Evolutionary conservation across 2,329 filamentous ascomycete species (phyloP).

Genomic region (Corynespora cassiicola): DNA sequence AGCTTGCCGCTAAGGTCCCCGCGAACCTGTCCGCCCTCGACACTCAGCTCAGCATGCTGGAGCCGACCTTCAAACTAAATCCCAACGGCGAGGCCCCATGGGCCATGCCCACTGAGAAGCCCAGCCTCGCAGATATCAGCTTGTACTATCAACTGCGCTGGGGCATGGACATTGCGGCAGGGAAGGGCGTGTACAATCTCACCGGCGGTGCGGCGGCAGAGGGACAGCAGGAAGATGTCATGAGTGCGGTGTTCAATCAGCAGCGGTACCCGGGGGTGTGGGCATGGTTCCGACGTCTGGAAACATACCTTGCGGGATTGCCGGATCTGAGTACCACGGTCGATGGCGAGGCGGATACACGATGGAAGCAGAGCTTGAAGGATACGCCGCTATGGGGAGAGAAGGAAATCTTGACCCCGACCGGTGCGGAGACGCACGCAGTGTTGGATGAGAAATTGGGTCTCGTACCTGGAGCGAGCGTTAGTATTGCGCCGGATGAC

Average conservation of each 20-base stretch:
- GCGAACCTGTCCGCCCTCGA: constrained; percentile 46
- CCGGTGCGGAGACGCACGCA: constrained; percentile 26
- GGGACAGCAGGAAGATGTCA: constrained; percentile 14
- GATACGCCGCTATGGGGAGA: constrained; percentile 3
- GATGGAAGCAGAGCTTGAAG: constrained; percentile 16
- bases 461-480: constrained; percentile 32
- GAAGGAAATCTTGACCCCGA: constrained; percentile 36
- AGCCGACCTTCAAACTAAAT: constrained; percentile 42
- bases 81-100: constrained; percentile 29
- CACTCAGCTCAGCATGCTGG: constrained; percentile 44
- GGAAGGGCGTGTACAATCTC: constrained; percentile 42
- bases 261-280: constrained; percentile 44
- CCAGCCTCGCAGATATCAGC: constrained; percentile 45
- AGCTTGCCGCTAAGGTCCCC: constrained; percentile 48
- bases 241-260: constrained; percentile 43
- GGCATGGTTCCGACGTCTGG: constrained; percentile 44
- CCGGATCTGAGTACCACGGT: constrained; percentile 30
- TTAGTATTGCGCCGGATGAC: constrained; percentile 49
- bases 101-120: constrained; percentile 42
- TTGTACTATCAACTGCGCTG: constrained; percentile 49
- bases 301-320: constrained; percentile 37
- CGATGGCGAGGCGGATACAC: constrained; percentile 1
- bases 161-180: constrained; percentile 47
- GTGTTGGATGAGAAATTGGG: constrained; percentile 38
- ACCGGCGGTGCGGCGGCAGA: constrained; percentile 43